phyloP scores from a whole-genome alignment of 2,329 filamentous ascomycete species.

The Hymenoscyphus albidus region DNA sequence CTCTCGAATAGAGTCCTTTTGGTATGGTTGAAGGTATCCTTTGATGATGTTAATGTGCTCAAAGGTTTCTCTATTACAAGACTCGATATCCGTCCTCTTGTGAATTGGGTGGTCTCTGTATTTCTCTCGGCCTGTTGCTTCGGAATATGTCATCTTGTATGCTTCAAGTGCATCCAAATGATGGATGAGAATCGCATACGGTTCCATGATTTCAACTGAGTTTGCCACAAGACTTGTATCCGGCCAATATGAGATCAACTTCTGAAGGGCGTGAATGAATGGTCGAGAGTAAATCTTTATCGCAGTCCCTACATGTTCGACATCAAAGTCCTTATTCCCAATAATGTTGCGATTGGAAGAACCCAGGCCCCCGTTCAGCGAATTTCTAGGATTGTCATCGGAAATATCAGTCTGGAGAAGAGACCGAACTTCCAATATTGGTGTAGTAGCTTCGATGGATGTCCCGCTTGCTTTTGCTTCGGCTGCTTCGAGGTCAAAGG shows the following conservation, averaged over 20 bases:
- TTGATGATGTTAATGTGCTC: not conserved
- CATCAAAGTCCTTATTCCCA: not conserved
- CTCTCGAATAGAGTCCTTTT: not conserved
- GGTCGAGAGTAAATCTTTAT: not conserved
- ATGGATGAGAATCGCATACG: not conserved
- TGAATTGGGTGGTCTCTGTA: not conserved
- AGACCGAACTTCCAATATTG: not conserved
- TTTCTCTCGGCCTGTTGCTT: not conserved
- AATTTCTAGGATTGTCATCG: not conserved
- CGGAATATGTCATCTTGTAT: not conserved
- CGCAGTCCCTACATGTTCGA: not conserved
- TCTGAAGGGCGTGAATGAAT: not conserved
- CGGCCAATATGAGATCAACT: not conserved
- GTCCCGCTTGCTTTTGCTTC: not conserved
- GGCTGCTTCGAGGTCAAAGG: not conserved
- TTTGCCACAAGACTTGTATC: not conserved
- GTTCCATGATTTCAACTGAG: not conserved
- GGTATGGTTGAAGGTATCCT: not conserved
- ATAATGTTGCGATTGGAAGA: not conserved
- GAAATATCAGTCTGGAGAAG: not conserved
- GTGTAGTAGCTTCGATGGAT: not conserved
- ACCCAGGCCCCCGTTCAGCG: not conserved
- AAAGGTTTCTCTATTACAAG: not conserved
- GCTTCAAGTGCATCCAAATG: not conserved
- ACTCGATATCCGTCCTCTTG: not conserved